Conservation (phyloP, 2,329 filamentous ascomycete species). For the Colletotrichum scovillei region DNA sequence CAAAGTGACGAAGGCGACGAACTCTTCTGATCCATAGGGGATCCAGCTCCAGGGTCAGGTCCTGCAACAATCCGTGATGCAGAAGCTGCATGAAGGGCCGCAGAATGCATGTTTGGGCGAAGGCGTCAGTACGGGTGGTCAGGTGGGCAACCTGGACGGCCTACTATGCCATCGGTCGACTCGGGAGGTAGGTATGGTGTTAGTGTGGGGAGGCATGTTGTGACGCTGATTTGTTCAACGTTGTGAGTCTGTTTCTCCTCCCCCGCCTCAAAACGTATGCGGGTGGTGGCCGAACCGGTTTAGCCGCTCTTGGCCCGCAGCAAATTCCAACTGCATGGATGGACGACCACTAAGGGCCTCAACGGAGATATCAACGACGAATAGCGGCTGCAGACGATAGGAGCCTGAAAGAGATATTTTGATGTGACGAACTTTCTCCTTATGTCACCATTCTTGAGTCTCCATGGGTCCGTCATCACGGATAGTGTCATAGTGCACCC, state of each 20-base stretch:
- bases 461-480: not conserved
- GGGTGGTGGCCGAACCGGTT: constrained; percentile 21
- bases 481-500: not conserved
- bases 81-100: constrained; percentile 18
- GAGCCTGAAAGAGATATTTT: not conserved
- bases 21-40: not conserved
- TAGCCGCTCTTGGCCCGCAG: constrained; percentile 28
- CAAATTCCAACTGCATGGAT: constrained; percentile 26
- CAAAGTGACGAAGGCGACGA: not conserved
- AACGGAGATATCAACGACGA: not conserved
- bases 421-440: not conserved
- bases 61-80: constrained; percentile 24
- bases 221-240: constrained; percentile 24
- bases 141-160: constrained; percentile 8
- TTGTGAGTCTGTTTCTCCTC: constrained; percentile 9
- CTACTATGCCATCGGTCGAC: constrained; percentile 3
- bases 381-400: constrained; percentile 6
- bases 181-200: constrained; percentile 18
- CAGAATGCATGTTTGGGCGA: constrained; percentile 16
- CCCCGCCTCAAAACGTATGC: constrained; percentile 22
- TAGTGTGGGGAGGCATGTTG: constrained; percentile 25
- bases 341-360: constrained; percentile 6
- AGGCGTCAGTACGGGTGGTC: constrained; percentile 17
- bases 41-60: constrained; percentile 12
- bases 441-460: not conserved